phyloP scores from a whole-genome alignment of 2,329 filamentous ascomycete species.

The Bipolaris victoriae region DNA sequence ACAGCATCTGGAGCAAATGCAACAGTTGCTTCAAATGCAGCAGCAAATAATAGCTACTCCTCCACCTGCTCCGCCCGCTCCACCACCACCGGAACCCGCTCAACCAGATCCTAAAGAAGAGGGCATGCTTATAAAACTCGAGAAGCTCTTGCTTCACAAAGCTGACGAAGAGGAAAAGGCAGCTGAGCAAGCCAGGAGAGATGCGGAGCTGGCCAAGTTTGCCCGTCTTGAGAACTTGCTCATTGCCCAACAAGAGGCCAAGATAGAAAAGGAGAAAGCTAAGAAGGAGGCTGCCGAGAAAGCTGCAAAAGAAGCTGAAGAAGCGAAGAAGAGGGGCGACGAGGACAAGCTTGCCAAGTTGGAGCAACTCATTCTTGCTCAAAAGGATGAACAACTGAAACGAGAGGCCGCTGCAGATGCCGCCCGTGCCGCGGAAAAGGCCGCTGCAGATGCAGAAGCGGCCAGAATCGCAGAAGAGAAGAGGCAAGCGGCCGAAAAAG shows the following conservation, averaged over 20 bases:
- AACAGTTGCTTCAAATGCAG: constrained; percentile 15
- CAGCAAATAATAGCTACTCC: constrained; percentile 8
- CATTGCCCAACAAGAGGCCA: constrained; percentile 45
- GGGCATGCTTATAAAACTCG: constrained; percentile 40
- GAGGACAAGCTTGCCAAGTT: constrained; percentile 44
- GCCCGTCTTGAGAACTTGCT: constrained; percentile 46
- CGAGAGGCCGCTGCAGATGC: constrained; percentile 45
- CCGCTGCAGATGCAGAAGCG: constrained; percentile 56
- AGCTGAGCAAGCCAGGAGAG: constrained; percentile 38
- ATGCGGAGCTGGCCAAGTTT: constrained; percentile 45
- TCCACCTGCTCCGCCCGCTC: constrained; percentile 14
- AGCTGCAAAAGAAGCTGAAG: constrained; percentile 33
- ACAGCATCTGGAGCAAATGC: constrained; percentile 10
- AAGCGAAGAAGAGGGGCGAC: constrained; percentile 46
- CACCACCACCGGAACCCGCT: constrained; percentile 29
- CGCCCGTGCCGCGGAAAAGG: constrained; percentile 51
- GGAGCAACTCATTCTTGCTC: constrained; percentile 50
- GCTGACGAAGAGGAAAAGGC: constrained; percentile 37
- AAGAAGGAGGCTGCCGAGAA: constrained; percentile 44
- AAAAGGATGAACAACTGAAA: constrained; percentile 50
- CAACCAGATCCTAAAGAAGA: constrained; percentile 38
- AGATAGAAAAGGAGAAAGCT: constrained; percentile 44
- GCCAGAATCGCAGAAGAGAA: constrained; percentile 59
- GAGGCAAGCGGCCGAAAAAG: constrained; percentile 46
- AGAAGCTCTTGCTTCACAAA: constrained; percentile 39